Conservation (phyloP, 2,329 filamentous ascomycete species). For the Botrytis aclada region DNA sequence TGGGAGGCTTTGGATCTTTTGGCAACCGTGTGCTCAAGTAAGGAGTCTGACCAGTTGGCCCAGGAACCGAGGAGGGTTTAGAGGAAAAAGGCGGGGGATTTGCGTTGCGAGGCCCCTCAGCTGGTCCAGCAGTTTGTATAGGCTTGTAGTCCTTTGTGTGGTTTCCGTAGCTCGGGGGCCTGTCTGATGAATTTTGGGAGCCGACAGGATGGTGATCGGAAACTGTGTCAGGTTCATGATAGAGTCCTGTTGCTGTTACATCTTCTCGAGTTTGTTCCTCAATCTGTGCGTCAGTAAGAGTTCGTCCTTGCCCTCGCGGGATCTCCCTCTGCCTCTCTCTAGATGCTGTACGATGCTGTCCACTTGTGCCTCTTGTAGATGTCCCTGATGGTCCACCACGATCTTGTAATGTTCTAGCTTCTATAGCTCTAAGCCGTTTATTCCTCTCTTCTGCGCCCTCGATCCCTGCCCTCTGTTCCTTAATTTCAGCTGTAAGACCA, state of each 20-base stretch:
- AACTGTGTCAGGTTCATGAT: neutral
- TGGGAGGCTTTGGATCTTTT: too few species aligned
- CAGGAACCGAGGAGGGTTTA: neutral
- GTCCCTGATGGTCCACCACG: too few species aligned
- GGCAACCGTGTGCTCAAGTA: neutral
- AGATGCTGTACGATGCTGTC: neutral
- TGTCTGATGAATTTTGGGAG: too few species aligned
- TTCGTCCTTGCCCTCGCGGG: neutral
- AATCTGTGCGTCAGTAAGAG: neutral
- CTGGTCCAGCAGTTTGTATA: too few species aligned
- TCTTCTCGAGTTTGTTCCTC: neutral
- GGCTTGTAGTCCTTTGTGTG: too few species aligned
- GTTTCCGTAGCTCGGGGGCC: neutral
- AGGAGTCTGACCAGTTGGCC: neutral
- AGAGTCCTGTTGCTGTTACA: neutral
- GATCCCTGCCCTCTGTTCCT: rapidly evolving
- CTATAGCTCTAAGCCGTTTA: neutral
- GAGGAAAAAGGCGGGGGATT: rapidly evolving
- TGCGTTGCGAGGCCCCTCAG: neutral
- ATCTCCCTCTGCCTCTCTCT: too few species aligned
- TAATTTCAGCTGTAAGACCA: neutral
- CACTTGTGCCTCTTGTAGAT: neutral
- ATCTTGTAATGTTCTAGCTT: neutral
- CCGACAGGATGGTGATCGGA: too few species aligned
- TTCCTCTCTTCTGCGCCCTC: too few species aligned